phyloP scores from a whole-genome alignment of 2,329 filamentous ascomycete genomes.

The Microsporum canis region DNA sequence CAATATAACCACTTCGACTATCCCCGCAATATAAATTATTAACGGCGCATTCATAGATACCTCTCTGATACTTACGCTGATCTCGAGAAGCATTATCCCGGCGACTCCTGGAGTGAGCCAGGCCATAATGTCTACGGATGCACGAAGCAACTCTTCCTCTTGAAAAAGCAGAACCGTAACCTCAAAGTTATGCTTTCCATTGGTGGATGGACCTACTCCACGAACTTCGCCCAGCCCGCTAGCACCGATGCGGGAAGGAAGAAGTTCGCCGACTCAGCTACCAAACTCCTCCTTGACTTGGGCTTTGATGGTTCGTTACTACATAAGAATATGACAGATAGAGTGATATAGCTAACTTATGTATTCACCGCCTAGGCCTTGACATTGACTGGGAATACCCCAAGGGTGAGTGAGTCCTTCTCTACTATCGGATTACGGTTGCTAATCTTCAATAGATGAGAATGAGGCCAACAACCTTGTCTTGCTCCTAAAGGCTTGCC shows the following conservation, averaged over 20 bases:
- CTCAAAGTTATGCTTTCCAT: constrained; percentile 72
- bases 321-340: neutral
- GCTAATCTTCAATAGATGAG: constrained; percentile 25
- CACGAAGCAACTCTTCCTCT: constrained; percentile 62
- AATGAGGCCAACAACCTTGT: constrained; percentile 35
- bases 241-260: constrained; percentile 50
- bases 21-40: neutral
- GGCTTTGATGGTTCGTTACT: constrained; percentile 49
- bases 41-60: constrained; percentile 21
- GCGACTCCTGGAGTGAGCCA: constrained; percentile 55
- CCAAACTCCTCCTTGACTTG: constrained; percentile 64
- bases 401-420: constrained; percentile 19
- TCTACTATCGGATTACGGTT: neutral
- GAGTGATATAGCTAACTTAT: neutral
- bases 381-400: constrained; percentile 42
- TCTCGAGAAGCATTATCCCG: constrained; percentile 54
- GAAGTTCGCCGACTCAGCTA: constrained; percentile 58
- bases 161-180: constrained; percentile 64
- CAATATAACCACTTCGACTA: neutral
- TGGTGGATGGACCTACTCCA: constrained; percentile 67
- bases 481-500: constrained; percentile 32
- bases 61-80: constrained; percentile 61
- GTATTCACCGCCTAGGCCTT: constrained; percentile 20
- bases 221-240: constrained; percentile 63
- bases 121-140: constrained; percentile 67